Evolutionary conservation across 2,329 filamentous ascomycete genomes (phyloP).

Genomic region (Fusarium drepaniforme): DNA sequence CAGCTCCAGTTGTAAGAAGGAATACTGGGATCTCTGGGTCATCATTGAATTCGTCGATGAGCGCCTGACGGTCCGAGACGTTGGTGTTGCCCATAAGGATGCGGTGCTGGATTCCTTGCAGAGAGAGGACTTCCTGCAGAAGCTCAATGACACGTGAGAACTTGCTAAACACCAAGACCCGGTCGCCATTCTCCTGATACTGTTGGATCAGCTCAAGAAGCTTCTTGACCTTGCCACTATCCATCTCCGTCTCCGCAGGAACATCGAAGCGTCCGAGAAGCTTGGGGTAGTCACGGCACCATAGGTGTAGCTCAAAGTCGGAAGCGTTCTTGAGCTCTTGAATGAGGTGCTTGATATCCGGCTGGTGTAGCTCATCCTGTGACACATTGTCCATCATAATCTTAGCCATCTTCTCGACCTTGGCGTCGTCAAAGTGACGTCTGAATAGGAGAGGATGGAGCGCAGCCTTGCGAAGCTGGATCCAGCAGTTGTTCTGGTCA

Average conservation of each 20-base stretch:
- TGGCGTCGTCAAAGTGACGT: constrained; percentile 80
- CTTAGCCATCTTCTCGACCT: constrained; percentile 81
- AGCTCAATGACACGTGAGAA: constrained; percentile 95
- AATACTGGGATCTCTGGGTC: constrained; percentile 87
- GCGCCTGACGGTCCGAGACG: constrained; percentile 84
- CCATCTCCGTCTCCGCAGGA: constrained; percentile 64
- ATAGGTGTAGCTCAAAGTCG: constrained; percentile 75
- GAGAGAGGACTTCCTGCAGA: constrained; percentile 83
- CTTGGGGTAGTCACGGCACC: constrained; percentile 69
- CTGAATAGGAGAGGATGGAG: constrained; percentile 93
- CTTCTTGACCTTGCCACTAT: constrained; percentile 86
- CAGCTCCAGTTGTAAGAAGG: constrained; percentile 91
- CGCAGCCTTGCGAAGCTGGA: constrained; percentile 91
- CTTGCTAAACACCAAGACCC: constrained; percentile 91
- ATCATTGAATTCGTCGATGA: constrained; percentile 88
- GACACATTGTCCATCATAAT: constrained; percentile 79
- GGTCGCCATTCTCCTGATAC: constrained; percentile 85
- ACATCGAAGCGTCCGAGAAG: constrained; percentile 68
- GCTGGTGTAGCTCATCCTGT: constrained; percentile 65
- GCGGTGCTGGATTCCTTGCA: constrained; percentile 79
- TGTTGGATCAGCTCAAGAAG: constrained; percentile 79
- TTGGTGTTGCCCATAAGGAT: constrained; percentile 88
- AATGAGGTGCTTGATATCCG: constrained; percentile 64
- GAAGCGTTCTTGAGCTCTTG: constrained; percentile 69
- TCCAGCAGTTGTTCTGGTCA: constrained; percentile 79